phyloP scores from a whole-genome alignment of 108 stramenopile genomes.

The Nitzschia sp. region DNA sequence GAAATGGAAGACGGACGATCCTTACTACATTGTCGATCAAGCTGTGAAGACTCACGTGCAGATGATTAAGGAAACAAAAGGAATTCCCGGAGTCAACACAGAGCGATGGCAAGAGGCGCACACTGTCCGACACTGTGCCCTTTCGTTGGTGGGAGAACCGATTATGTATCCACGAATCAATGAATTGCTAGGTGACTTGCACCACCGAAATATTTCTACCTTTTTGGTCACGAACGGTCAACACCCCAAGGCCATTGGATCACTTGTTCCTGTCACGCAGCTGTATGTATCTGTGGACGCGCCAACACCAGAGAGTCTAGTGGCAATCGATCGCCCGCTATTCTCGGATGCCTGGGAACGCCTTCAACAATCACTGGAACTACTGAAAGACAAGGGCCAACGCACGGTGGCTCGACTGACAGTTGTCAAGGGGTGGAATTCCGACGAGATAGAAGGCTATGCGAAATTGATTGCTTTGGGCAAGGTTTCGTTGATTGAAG shows the following conservation, averaged over 20 bases:
- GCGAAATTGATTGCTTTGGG: slow-evolving; percentile 90
- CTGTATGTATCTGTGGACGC: slow-evolving; percentile 95
- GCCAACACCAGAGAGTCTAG: slow-evolving; percentile 86
- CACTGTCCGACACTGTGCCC: slow-evolving; percentile 87
- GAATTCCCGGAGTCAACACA: slow-evolving; percentile 92
- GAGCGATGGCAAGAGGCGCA: slow-evolving; percentile 94
- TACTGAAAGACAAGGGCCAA: slow-evolving; percentile 85
- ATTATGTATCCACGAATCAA: slow-evolving; percentile 97
- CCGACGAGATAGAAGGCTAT: slow-evolving; percentile 89
- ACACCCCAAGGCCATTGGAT: slow-evolving; percentile 89
- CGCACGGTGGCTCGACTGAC: slow-evolving; percentile 96
- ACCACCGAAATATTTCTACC: slow-evolving; percentile 85
- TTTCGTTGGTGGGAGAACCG: slow-evolving; percentile 89
- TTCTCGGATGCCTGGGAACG: slow-evolving; percentile 97
- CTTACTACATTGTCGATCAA: slow-evolving; percentile 85
- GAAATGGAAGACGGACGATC: slow-evolving; percentile 96
- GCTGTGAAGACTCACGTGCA: slow-evolving; percentile 78
- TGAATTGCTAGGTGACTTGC: slow-evolving; percentile 88
- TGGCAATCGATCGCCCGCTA: slow-evolving; percentile 92
- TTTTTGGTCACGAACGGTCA: slow-evolving; percentile 98
- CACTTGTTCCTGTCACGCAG: slow-evolving; percentile 93
- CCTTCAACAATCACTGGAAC: slow-evolving; percentile 63
- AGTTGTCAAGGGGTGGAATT: slow-evolving; percentile 96
- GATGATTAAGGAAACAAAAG: slow-evolving; percentile 94
- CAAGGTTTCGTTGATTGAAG: slow-evolving; percentile 88